A percentile compares a stretch with the other conserved stretches of the same genome.
Conservation (phyloP, 2,329 filamentous ascomycete genomes). For the Neonectria faginata region DNA sequence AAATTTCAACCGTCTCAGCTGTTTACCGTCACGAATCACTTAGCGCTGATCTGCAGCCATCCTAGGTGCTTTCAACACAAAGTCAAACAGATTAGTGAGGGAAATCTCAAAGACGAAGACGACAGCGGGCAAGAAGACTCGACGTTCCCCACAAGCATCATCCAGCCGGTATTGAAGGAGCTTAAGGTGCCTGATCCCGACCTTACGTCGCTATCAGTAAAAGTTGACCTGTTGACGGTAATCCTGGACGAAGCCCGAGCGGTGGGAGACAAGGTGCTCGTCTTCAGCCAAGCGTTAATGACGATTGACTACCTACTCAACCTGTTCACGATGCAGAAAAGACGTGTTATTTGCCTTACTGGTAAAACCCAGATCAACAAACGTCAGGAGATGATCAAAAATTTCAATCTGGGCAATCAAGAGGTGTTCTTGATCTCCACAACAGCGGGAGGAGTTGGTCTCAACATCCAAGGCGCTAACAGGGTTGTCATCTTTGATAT, state of each 20-base stretch:
- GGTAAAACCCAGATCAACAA: constrained; percentile 67
- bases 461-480: constrained; percentile 88
- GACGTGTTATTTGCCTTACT: constrained; percentile 72
- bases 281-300: constrained; percentile 81
- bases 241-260: constrained; percentile 75
- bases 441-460: constrained; percentile 80
- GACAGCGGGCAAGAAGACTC: constrained; percentile 25
- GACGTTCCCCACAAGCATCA: constrained; percentile 44
- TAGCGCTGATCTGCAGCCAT: constrained; percentile 65
- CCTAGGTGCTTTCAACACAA: constrained; percentile 60
- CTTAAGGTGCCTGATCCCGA: constrained; percentile 56
- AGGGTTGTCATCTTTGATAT: constrained; percentile 90
- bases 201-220: constrained; percentile 70
- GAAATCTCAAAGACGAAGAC: neutral
- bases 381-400: constrained; percentile 73
- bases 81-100: constrained; percentile 34
- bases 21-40: constrained; percentile 53
- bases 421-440: constrained; percentile 86
- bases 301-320: constrained; percentile 77
- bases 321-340: constrained; percentile 62
- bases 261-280: constrained; percentile 77
- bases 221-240: constrained; percentile 72
- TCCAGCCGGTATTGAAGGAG: constrained; percentile 49
- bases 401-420: constrained; percentile 71
- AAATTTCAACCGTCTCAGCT: constrained; percentile 36